Evolutionary conservation across 352 stramenopile genomes (phyloP).

Genomic region (Globisporangium canariense): DNA sequence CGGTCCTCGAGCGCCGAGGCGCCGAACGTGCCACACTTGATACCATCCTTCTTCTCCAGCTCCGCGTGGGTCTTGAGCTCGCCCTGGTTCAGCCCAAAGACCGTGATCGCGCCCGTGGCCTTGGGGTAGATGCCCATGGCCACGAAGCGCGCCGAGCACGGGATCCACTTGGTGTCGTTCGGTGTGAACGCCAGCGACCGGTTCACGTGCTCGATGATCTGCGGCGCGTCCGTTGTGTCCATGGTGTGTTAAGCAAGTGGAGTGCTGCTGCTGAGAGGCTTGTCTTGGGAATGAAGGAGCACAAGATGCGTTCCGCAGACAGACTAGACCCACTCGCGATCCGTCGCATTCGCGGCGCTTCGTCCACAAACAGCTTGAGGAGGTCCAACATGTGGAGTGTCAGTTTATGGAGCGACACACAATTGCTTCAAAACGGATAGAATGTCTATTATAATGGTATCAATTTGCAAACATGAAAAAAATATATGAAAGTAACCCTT

Average conservation of each 20-base stretch:
- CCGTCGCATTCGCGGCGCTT: constrained; percentile 5
- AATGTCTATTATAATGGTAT: background rate
- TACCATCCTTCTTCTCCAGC: constrained; percentile 83
- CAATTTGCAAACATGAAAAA: background rate
- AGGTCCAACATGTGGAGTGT: background rate
- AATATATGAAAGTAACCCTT: background rate
- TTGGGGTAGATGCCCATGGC: constrained; percentile 92
- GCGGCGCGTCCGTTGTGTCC: constrained; percentile 94
- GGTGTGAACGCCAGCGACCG: constrained; percentile 92
- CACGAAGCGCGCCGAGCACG: constrained; percentile 92
- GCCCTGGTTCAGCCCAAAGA: constrained; percentile 91
- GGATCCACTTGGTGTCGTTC: constrained; percentile 94
- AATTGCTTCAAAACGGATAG: background rate
- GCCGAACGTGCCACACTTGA: constrained; percentile 97
- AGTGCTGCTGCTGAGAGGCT: background rate
- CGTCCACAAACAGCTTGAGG: background rate
- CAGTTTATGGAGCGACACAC: background rate
- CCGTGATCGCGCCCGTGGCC: constrained; percentile 88
- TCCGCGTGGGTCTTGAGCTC: constrained; percentile 66
- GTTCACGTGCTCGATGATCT: constrained; percentile 97
- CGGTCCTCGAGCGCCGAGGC: constrained; percentile 88
- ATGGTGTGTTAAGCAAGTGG: constrained; percentile 37
- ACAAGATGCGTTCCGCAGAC: background rate
- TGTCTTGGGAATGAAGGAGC: background rate
- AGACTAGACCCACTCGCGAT: background rate